Percentiles rank a stretch among this genome's conserved stretches.
phyloP scores from a whole-genome alignment of 2,329 filamentous ascomycete genomes.

The Colletotrichum caudatum region DNA sequence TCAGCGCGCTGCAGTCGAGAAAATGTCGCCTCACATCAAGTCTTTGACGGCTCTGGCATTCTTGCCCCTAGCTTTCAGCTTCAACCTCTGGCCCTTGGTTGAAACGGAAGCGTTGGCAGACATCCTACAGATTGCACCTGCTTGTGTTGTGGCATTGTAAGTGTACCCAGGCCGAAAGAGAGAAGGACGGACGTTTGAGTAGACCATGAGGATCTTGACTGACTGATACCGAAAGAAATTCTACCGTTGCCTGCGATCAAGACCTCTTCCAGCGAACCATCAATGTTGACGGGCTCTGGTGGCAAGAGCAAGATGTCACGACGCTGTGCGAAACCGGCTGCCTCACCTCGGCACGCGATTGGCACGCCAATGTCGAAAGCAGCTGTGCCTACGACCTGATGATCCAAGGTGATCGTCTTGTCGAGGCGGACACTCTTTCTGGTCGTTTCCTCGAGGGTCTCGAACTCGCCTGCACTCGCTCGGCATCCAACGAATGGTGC shows the following conservation, averaged over 20 bases:
- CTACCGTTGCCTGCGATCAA: conserved; percentile 17
- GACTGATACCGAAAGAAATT: conserved; percentile 10
- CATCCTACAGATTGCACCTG: conserved; percentile 11
- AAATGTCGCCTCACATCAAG: conserved; percentile 12
- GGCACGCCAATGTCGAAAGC: conserved; percentile 2
- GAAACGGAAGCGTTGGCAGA: conserved; percentile 9
- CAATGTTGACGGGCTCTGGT: conserved; percentile 19
- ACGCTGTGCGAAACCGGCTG: conserved; percentile 14
- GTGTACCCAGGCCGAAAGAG: conserved; percentile 5
- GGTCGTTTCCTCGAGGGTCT: not conserved
- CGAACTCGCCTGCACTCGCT: no score
- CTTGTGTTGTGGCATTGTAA: conserved; percentile 12
- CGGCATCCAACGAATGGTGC: not conserved
- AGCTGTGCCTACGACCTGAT: conserved; percentile 11
- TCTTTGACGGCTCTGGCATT: conserved; percentile 18
- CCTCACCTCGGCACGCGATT: conserved; percentile 14
- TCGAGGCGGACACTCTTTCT: conserved; percentile 16
- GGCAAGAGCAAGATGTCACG: conserved; percentile 13
- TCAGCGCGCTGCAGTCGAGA: conserved; percentile 8
- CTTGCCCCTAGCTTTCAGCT: conserved; percentile 1
- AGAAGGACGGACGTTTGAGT: conserved; percentile 11
- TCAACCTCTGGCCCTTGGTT: conserved; percentile 17
- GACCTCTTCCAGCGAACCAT: conserved; percentile 25
- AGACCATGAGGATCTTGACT: conserved; percentile 10
- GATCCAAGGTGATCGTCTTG: conserved; percentile 17